A percentile compares a stretch with the other conserved stretches of the same genome.
These are phyloP conservation scores for Tuber umbilicatum DNA, from an alignment of 495 filamentous ascomycete genomes.

Conservation along the genomic window DNA sequence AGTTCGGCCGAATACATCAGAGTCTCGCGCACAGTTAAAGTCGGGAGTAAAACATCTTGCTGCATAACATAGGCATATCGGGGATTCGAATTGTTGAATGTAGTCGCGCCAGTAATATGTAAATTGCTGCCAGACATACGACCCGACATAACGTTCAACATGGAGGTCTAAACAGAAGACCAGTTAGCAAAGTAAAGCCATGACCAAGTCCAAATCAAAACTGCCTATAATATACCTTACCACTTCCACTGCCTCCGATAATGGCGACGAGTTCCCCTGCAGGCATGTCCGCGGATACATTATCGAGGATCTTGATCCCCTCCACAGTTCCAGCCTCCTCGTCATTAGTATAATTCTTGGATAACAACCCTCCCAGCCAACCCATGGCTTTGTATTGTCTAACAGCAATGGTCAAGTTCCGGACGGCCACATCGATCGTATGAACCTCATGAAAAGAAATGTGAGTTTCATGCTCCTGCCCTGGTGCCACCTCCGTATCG, in stretches of 20 bases:
- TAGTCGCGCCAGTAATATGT: constrained; percentile 50
- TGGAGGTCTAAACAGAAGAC: constrained; percentile 48
- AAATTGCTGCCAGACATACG: constrained; percentile 55
- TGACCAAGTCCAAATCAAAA: constrained; percentile 8
- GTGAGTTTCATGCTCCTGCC: constrained; percentile 28
- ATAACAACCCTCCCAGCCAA: constrained; percentile 38
- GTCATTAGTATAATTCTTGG: constrained; percentile 15
- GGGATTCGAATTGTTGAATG: constrained; percentile 53
- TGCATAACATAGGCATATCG: constrained; percentile 70
- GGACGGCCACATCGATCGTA: constrained; percentile 54
- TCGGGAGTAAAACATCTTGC: constrained; percentile 63
- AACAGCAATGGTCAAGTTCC: constrained; percentile 52
- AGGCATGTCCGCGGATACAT: constrained; percentile 52
- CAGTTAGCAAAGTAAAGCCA: neutral
- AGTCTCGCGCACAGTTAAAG: constrained; percentile 66
- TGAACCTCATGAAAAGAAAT: constrained; percentile 58
- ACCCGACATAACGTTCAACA: constrained; percentile 63
- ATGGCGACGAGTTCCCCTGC: constrained; percentile 63
- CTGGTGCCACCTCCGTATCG: neutral
- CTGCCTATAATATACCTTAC: constrained; percentile 47
- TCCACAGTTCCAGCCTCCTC: constrained; percentile 30
- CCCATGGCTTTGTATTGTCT: constrained; percentile 43
- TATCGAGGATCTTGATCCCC: constrained; percentile 48
- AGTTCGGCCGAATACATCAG: constrained; percentile 64
- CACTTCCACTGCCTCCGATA: constrained; percentile 64